A percentile compares a stretch with the other conserved stretches of the same genome.
These are phyloP conservation scores for Zanthoxylum bungeanum DNA, from an alignment of 345 rosid species.

Conservation along the genomic window DNA sequence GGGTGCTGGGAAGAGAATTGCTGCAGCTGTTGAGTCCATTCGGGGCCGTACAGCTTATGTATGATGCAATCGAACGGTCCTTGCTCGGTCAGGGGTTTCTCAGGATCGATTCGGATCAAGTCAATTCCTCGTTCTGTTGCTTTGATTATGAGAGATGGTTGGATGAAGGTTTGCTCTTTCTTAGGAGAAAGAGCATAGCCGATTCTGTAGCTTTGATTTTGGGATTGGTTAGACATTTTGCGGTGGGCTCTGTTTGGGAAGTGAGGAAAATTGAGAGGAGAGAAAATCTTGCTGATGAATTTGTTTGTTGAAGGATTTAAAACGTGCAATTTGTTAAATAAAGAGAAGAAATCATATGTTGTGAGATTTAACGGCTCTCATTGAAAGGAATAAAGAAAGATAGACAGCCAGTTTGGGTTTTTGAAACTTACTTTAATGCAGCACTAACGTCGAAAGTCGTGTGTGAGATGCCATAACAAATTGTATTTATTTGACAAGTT, in stretches of 20 bases:
- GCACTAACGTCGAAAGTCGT: no score
- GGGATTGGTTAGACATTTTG: background rate
- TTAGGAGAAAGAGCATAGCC: background rate
- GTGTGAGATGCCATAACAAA: no score
- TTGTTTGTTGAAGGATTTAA: no score
- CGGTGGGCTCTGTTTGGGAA: background rate
- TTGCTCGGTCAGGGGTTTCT: conserved; percentile 40
- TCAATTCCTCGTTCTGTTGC: conserved; percentile 35
- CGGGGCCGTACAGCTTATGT: conserved; percentile 54
- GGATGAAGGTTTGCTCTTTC: background rate
- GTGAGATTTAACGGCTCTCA: no score
- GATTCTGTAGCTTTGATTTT: background rate
- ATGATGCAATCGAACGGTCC: conserved; percentile 59
- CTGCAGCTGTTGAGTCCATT: conserved; percentile 42
- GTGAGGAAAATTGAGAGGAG: background rate
- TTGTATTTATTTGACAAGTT: no score
- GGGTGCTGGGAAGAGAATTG: conserved; percentile 35
- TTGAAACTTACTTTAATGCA: no score
- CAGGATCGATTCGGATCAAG: conserved; percentile 38
- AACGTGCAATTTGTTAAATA: no score
- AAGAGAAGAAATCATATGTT: no score
- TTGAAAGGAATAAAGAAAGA: no score
- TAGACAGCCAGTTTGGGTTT: no score
- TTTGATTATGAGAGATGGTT: background rate
- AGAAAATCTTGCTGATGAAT: no score